A percentile compares a stretch with the other conserved stretches of the same genome.
These are phyloP conservation scores for Lachancea sp. DNA, from an alignment of 805 yeast genomes.

Conservation along the genomic window DNA sequence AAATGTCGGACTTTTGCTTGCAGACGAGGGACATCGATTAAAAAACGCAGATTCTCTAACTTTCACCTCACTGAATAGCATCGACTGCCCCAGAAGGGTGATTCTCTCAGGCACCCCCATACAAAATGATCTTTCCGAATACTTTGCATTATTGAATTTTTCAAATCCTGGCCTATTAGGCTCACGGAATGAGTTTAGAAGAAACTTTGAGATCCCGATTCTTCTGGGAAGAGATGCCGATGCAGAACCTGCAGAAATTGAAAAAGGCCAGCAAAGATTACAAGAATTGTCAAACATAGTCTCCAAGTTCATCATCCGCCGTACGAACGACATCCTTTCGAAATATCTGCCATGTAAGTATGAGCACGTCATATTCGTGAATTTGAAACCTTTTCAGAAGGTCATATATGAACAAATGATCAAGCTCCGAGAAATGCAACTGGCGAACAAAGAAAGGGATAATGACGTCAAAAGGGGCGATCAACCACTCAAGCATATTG, in stretches of 20 bases:
- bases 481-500: conserved; percentile 87
- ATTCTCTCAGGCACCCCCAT: conserved; percentile 95
- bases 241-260: conserved; percentile 74
- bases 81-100: conserved; percentile 81
- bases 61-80: conserved; percentile 76
- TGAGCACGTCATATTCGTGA: conserved; percentile 94
- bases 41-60: conserved; percentile 90
- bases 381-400: conserved; percentile 70
- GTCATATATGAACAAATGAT: conserved; percentile 66
- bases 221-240: conserved; percentile 83
- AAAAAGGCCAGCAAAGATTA: conserved; percentile 61
- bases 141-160: conserved; percentile 81
- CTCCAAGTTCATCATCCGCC: conserved; percentile 82
- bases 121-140: conserved; percentile 91
- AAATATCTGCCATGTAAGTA: conserved; percentile 93
- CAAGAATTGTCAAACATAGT: conserved; percentile 68
- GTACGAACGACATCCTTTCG: conserved; percentile 90
- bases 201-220: conserved; percentile 75
- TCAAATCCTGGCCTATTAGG: conserved; percentile 95
- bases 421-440: conserved; percentile 69
- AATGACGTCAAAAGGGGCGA: conserved; percentile 1
- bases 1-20: conserved; percentile 79
- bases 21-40: conserved; percentile 79
- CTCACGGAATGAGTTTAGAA: conserved; percentile 73
- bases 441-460: conserved; percentile 35